These are phyloP conservation scores for Sclerotinia subarctica DNA, from an alignment of 2,329 filamentous ascomycete genomes.

Conservation along the genomic window DNA sequence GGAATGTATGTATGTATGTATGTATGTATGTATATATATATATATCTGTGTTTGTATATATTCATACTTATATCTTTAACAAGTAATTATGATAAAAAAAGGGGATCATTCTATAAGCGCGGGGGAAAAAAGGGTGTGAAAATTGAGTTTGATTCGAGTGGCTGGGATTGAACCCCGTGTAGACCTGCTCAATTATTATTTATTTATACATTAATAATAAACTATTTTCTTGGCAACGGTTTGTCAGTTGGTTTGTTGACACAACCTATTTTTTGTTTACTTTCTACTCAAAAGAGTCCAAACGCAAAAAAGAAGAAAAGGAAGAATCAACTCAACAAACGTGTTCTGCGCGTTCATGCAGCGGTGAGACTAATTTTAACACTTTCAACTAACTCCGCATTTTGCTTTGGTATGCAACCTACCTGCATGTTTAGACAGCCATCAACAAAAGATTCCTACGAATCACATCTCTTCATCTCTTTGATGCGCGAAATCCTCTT, in stretches of 20 bases:
- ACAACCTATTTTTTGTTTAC: background rate
- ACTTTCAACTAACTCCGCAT: background rate
- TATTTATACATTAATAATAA: too few species aligned
- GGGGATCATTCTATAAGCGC: background rate
- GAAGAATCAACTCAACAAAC: background rate
- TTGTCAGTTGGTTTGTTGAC: slow-evolving; percentile 4
- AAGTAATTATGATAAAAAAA: background rate
- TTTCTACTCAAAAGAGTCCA: slow-evolving; percentile 4
- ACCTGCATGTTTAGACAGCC: slow-evolving; percentile 4
- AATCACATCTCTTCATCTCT: slow-evolving; percentile 1
- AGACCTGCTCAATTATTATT: background rate
- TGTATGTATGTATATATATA: too few species aligned
- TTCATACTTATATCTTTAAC: too few species aligned
- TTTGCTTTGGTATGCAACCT: slow-evolving; percentile 7
- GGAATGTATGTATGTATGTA: too few species aligned
- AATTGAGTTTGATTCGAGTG: slow-evolving; percentile 9
- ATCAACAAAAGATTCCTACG: slow-evolving; percentile 2
- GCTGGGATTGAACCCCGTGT: background rate
- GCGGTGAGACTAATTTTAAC: slow-evolving; percentile 20
- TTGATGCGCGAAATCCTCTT: slow-evolving; percentile 4
- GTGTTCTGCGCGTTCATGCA: slow-evolving; percentile 15
- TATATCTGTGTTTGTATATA: too few species aligned
- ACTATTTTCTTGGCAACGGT: slow-evolving; percentile 14
- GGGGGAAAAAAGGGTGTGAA: background rate
- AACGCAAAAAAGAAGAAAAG: background rate